Evolutionary conservation across 2,329 filamentous ascomycete species (phyloP).

Genomic region (Ophiostoma populinum): DNA sequence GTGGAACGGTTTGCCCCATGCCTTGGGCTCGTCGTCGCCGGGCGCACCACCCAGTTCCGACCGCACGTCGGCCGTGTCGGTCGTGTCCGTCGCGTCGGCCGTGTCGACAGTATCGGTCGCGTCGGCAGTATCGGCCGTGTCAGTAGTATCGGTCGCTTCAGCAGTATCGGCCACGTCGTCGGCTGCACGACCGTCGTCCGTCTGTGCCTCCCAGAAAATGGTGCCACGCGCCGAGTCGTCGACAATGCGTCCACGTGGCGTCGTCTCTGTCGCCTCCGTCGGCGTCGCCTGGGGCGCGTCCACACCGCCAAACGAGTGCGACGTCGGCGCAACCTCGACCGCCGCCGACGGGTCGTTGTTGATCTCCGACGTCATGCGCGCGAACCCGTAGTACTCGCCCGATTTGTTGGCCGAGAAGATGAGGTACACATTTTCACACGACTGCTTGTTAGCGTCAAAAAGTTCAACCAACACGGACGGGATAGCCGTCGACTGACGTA

Average conservation of each 20-base stretch:
- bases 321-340: constrained; percentile 50
- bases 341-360: constrained; percentile 56
- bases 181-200: constrained; percentile 14
- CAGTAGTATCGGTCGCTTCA: not conserved
- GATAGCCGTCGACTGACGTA: constrained; percentile 21
- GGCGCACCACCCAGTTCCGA: constrained; percentile 17
- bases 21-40: constrained; percentile 34
- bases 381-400: constrained; percentile 91
- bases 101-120: not conserved
- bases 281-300: constrained; percentile 65
- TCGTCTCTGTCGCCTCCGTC: constrained; percentile 60
- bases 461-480: not conserved
- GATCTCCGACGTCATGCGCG: constrained; percentile 74
- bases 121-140: not conserved
- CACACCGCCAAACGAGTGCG: constrained; percentile 37
- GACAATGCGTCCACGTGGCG: constrained; percentile 72
- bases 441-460: constrained; percentile 26
- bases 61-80: not conserved
- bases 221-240: constrained; percentile 87
- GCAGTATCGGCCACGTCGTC: constrained; percentile 10
- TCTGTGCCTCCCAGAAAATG: constrained; percentile 85
- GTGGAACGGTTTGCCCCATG: constrained; percentile 82
- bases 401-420: constrained; percentile 97
- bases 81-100: not conserved
- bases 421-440: constrained; percentile 69